Evolutionary conservation across 306 rosid species (phyloP), one percentile per base, ranked within the genome.

Genomic region (Adenanthera pavonina): DNA sequence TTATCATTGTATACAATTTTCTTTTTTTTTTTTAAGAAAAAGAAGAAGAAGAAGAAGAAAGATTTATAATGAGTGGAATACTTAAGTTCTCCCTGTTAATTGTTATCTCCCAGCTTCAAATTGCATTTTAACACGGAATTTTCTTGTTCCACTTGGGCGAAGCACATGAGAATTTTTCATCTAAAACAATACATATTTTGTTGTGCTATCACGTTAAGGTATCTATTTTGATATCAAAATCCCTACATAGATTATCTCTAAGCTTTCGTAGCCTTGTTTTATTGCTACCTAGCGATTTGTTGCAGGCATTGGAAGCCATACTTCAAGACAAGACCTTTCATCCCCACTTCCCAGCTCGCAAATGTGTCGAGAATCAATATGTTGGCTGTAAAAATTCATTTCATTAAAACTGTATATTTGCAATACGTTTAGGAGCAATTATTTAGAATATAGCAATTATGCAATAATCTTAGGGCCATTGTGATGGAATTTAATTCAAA

Each of bases 381-480:
- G 9, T 35, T 34, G 44, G 10, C 5, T 4, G 19, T 11, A 34
- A 64, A 64, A 64, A 16, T 64, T 62, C 17, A 64, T 64, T 64
- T 35, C 69, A 34, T 35, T 35, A 5, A 25, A 64, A 43, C 30
- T 43, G 8, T 35, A 9, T 49, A 40, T 41, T 47, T 47, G 48
- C 19, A 77, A 71, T 1, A 14, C 56, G 69, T 56, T 46, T 53
- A 16, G 16, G 36, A 73, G 56, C 15, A 59, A 47, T 36, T 15
- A 36, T 76, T 6, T n/a, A 34, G 1, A 66, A 2, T 48, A 11
- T 8, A 10, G 30, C n/a, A 33, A 35, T 35, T 34, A 64, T 64
- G 15, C 69, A 64, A 64, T 35, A 64, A 36, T 64, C 46, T 19
- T 35, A 64, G 12, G 69, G 48, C 69, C 41, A 51, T 52, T 64